These are phyloP conservation scores for Exophiala bonariae DNA, from an alignment of 2,329 filamentous ascomycete species.

Conservation along the genomic window DNA sequence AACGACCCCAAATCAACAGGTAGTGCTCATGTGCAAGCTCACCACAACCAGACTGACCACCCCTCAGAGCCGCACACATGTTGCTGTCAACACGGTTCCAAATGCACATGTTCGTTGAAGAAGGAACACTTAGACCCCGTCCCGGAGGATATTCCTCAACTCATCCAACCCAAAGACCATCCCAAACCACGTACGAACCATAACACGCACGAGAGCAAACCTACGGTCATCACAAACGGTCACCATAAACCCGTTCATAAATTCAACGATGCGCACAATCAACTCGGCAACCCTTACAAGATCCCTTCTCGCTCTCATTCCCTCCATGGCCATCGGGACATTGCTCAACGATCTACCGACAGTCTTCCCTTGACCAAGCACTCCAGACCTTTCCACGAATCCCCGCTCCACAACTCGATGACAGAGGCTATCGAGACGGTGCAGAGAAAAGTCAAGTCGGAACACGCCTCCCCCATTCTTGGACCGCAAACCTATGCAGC, in stretches of 20 bases:
- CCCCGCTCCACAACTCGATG: conserved; percentile 32
- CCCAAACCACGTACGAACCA: conserved; percentile 56
- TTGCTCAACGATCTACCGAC: conserved; percentile 53
- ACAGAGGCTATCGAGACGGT: conserved; percentile 33
- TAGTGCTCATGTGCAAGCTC: conserved; percentile 12
- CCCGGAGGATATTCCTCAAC: conserved; percentile 37
- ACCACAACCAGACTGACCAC: conserved; percentile 3
- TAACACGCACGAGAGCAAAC: conserved; percentile 54
- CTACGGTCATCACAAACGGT: conserved; percentile 63
- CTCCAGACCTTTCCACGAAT: conserved; percentile 28
- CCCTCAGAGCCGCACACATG: conserved; percentile 30
- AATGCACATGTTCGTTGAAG: conserved; percentile 62
- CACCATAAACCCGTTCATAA: conserved; percentile 66
- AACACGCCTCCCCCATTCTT: conserved; percentile 48
- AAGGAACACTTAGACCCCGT: conserved; percentile 56
- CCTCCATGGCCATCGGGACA: conserved; percentile 46
- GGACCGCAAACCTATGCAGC: conserved; percentile 28
- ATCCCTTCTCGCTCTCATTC: conserved; percentile 55
- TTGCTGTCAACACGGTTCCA: conserved; percentile 59
- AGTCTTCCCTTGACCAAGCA: conserved; percentile 46
- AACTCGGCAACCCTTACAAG: conserved; percentile 60
- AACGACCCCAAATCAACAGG: conserved; percentile 37
- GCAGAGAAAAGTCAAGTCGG: conserved; percentile 41
- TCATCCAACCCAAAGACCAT: conserved; percentile 38
- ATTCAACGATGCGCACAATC: conserved; percentile 65